These are phyloP conservation scores for Escovopsis weberi DNA, from an alignment of 2,329 filamentous ascomycete species.

Conservation along the genomic window DNA sequence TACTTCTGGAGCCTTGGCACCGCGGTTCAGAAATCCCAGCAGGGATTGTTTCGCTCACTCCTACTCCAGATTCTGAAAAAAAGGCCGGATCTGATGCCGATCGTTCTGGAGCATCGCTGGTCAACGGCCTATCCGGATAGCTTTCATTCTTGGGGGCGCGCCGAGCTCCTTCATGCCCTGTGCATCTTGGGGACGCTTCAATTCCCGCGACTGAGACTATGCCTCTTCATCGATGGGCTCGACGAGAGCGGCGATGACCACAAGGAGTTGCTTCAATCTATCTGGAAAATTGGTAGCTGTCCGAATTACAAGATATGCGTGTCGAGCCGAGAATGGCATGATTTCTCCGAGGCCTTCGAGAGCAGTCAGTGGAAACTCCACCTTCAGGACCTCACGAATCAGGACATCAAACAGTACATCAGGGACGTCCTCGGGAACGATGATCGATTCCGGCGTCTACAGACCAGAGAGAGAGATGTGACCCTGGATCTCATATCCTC, in stretches of 20 bases:
- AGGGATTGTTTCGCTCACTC: conserved; percentile 5
- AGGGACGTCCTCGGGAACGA: conserved; percentile 1
- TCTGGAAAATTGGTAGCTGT: conserved; percentile 1
- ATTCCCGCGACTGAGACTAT: background rate
- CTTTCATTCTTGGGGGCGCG: background rate
- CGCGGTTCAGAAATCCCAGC: conserved; percentile 6
- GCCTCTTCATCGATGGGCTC: conserved; percentile 10
- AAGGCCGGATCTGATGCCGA: background rate
- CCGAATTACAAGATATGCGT: conserved; percentile 7
- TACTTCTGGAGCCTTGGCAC: conserved; percentile 7
- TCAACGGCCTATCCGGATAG: background rate
- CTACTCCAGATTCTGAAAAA: conserved; percentile 5
- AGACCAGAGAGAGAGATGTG: background rate
- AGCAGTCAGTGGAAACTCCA: conserved; percentile 2
- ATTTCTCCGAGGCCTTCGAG: conserved; percentile 4
- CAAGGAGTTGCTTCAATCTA: conserved; percentile 1
- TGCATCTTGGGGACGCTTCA: background rate
- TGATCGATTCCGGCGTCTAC: conserved; percentile 1
- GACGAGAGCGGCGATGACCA: conserved; percentile 9
- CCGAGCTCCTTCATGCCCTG: conserved; percentile 1
- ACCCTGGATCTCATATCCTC: background rate
- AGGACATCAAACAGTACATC: conserved; percentile 6
- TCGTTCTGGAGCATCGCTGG: conserved; percentile 1
- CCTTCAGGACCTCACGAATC: conserved; percentile 6
- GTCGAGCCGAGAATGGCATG: conserved; percentile 6